Evolutionary conservation across 768 basidiomycete genomes (phyloP), one percentile per base, ranked within the genome.

Genomic region (Coprinopsis cinerea): DNA sequence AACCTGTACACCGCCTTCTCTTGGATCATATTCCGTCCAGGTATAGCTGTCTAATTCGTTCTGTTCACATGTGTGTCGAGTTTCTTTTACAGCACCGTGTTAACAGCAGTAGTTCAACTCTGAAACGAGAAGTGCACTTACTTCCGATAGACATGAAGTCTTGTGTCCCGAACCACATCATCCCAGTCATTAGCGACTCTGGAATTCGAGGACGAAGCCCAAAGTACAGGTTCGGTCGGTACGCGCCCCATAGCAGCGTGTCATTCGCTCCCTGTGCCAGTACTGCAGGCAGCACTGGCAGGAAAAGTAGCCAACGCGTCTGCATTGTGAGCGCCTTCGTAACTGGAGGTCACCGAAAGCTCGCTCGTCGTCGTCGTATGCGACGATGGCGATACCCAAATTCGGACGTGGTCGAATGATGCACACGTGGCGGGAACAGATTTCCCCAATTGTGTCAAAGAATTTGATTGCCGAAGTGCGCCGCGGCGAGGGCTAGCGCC

Each of bases 191-290:
- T 23, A 97, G 75, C n/a, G 89, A 91, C 58, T 89, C 81, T 0
- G 93, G 92, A 54, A 91, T 68, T 37, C 85, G 77, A 11, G 94
- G 90, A 43, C 90, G 72, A 39, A 96, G 73, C 17, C 94, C 94
- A 66, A 96, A 95, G 69, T 98, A 98, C n/a, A 96, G 76, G 59
- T 92, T 90, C 0, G 94, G 91, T 35, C 94, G 73, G 66, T 92
- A 96, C 0, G 87, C 73, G 1, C 92, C 91, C 90, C 90, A 93
- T 64, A 89, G 63, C 24, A 87, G 67, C 11, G 81, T 76, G 55
- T 73, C 70, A 57, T 84, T 79, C n/a, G 67, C 53, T 15, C 20
- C 18, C 6, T 65, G 58, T 2, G 74, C 66, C 15, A 73, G 53
- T 11, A 65, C 73, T 2, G 63, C 57, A 36, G 68, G 67, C n/a